Evolutionary conservation across 257 asterid species (phyloP), one percentile per base, ranked within the genome.

Genomic region (Jaltomata sinuosa): DNA sequence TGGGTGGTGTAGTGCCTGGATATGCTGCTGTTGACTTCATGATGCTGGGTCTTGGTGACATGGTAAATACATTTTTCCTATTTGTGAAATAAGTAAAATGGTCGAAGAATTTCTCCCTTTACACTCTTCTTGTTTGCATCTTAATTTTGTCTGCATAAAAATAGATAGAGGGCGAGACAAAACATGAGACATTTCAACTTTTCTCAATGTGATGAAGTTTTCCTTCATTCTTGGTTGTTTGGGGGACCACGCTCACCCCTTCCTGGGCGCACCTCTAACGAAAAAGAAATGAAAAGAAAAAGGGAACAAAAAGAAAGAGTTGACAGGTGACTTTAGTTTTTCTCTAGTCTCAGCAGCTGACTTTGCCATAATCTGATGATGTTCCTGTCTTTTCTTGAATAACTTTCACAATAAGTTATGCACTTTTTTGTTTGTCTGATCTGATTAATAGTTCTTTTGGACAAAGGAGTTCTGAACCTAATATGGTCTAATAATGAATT

Each of bases 11-110:
- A 40, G 91, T 94, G 32, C 99, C 94, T 59, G 99, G 93, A 83
- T 87, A 90, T 82, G 87, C 79, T 86, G 89, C 89, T 82, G 81
- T 92, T 76, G 98, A 94, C 82, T 95, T 90, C 90, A 94, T 95
- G 95, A 95, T 95, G 99, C 95, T 94, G 84, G 98, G 98, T 71
- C 97, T 95, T 49, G 99, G 99, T 81, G 99, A 93, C 89, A 95
- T 95, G 99, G 99, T 93, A 91, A 90, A 65, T 83, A 10, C 19
- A 27, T 76, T 85, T n/a, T 53, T 71, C 81, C 34, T 64, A 84
- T 62, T 78, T 84, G 69, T 69, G 53, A 57, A 54, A 68, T 80
- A 36, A 79, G 79, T 57, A 36, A 2, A 12, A n/a, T 31, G 36
- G 21, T 47, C 36, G 0, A 31, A 0, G 15, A 59, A 25, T 82